Conservation (phyloP, 1,139 yeast genomes). For the Candida mesenterica region DNA sequence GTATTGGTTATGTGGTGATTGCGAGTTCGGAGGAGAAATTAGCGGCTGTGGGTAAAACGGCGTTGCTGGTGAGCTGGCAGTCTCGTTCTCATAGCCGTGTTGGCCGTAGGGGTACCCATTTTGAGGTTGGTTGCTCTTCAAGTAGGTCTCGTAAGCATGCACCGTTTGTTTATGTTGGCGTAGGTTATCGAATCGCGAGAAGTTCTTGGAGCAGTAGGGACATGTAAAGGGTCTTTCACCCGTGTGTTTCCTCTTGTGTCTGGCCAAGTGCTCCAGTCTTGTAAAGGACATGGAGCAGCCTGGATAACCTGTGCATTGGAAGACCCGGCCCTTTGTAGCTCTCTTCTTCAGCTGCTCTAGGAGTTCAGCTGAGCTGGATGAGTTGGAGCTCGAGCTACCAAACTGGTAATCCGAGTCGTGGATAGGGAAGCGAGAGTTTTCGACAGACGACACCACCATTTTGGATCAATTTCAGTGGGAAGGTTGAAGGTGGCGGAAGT, state of each 20-base stretch:
- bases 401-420: too few relatives aligned
- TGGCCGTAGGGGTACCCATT: not conserved
- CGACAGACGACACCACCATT: too few relatives aligned
- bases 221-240: conserved; percentile 95
- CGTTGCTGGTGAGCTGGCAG: conserved; percentile 10
- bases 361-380: too few relatives aligned
- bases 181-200: conserved; percentile 81
- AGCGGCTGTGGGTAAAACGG: conserved; percentile 13
- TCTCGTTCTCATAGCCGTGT: not conserved
- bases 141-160: conserved; percentile 65
- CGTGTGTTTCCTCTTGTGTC: conserved; percentile 91
- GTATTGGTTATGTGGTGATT: conserved; percentile 15
- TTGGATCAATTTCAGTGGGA: too few relatives aligned
- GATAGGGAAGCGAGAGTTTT: too few relatives aligned
- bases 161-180: conserved; percentile 93
- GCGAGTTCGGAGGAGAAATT: conserved; percentile 24
- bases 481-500: too few relatives aligned
- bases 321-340: conserved; percentile 58
- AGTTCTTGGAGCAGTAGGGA: conserved; percentile 74
- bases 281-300: conserved; percentile 89
- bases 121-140: conserved; percentile 5
- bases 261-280: conserved; percentile 83
- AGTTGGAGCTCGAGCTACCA: too few relatives aligned
- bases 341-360: conserved; percentile 25
- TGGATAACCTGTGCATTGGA: conserved; percentile 84